Evolutionary conservation across 83 land plant species (phyloP), one percentile per base, ranked within the genome.

Genomic region (Picea engelmannii): DNA sequence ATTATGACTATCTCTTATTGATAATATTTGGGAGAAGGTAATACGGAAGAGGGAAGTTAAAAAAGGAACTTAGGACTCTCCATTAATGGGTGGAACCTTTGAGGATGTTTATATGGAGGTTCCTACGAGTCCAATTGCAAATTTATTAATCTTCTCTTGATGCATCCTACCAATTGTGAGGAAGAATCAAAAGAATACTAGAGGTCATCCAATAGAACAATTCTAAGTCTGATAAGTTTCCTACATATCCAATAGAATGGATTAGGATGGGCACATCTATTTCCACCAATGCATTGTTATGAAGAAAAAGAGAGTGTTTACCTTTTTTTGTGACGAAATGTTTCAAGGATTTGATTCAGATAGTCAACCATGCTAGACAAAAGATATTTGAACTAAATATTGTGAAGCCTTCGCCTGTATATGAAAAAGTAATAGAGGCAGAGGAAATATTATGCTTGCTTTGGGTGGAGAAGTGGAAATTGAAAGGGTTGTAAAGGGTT

Each of bases 211-310:
- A 96, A 23, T 84, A 91, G 74, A 82, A 83, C 24, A 93, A 93
- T 24, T 92, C 99, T 0, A 81, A 97, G 40, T 78, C 92, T 24
- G 87, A 85, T 3, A 96, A 93, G 78, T 88, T 98, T 42, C 99
- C 99, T 10, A 98, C 99, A 5, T 86, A 91, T 17, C 89, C 83
- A 82, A 96, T 98, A 52, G 99, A 94, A 66, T 98, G 99, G 99
- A 92, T 98, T 62, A 90, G 99, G 81, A 98, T 98, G 99, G 99
- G 99, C 13, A 98, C 99, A 15, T 94, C 99, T 38, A 99, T 98
- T 40, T 99, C 99, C 35, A 98, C 99, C 49, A 98, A 98, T 88
- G 99, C 99, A 60, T 85, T 98, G 38, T 83, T 98, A 25, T 97
- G 96, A 81, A 80, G 99, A 60, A 98, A 93, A 68, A 99, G 99